Conservation (phyloP, 768 basidiomycete species). For the Pleurotus cornucopiae region DNA sequence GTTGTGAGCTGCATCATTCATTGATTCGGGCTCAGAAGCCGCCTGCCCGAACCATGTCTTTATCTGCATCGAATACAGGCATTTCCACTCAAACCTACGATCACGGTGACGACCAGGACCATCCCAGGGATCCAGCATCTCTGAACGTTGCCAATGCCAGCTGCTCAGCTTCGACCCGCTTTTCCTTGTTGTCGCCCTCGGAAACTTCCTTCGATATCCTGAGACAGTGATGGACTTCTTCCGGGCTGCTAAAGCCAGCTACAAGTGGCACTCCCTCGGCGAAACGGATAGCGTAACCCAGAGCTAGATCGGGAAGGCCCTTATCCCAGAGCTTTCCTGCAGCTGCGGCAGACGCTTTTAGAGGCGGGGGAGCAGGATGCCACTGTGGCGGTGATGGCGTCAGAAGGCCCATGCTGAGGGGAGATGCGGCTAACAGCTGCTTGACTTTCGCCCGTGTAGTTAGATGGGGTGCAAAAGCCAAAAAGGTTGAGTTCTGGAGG, state of each 20-base stretch:
- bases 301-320: constrained; percentile 60
- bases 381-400: constrained; percentile 53
- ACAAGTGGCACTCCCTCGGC: constrained; percentile 59
- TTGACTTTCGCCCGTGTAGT: constrained; percentile 57
- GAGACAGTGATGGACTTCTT: constrained; percentile 74
- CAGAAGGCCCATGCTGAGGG: constrained; percentile 81
- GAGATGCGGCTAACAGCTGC: constrained; percentile 76
- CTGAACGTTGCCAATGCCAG: constrained; percentile 39
- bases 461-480: constrained; percentile 53
- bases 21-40: too few relatives aligned
- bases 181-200: constrained; percentile 25
- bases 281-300: constrained; percentile 63
- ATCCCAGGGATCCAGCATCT: constrained; percentile 51
- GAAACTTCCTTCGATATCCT: constrained; percentile 62
- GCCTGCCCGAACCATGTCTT: too few relatives aligned
- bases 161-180: constrained; percentile 41
- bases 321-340: constrained; percentile 35
- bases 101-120: constrained; percentile 69
- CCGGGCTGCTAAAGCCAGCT: constrained; percentile 62
- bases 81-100: too few relatives aligned
- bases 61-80: too few relatives aligned
- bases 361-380: constrained; percentile 67
- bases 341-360: constrained; percentile 38
- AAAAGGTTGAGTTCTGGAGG: constrained; percentile 65
- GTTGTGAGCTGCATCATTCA: too few relatives aligned